Evolutionary conservation across 345 rosid genomes (phyloP).

Genomic region (Rhodamnia argentea): DNA sequence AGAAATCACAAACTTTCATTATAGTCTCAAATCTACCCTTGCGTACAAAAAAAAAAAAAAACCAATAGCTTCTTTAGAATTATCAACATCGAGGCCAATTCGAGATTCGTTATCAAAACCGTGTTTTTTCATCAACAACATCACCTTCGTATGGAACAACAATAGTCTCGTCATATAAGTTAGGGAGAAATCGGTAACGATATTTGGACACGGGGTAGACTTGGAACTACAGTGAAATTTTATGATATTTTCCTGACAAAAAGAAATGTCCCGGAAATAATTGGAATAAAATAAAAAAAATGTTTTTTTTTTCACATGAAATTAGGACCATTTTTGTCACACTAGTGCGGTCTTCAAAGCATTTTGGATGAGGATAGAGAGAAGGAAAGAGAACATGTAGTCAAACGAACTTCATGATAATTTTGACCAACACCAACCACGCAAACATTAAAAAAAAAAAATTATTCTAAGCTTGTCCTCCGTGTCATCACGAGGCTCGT

Average conservation of each 20-base stretch:
- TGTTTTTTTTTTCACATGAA: too few species aligned
- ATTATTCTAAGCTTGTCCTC: not conserved
- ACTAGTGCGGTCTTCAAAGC: not conserved
- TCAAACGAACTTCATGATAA: not conserved
- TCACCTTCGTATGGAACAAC: too few species aligned
- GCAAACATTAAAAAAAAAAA: not conserved
- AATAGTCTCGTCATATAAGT: not conserved
- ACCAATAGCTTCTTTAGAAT: too few species aligned
- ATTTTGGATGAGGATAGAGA: not conserved
- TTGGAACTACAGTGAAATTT: too few species aligned
- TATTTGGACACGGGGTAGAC: not conserved
- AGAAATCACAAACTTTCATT: accelerated
- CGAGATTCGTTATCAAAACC: too few species aligned
- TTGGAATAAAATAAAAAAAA: too few species aligned
- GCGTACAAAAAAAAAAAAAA: too few species aligned
- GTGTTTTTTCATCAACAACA: too few species aligned
- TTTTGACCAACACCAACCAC: not conserved
- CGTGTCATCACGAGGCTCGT: not conserved
- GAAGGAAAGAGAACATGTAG: not conserved
- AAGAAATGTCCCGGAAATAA: too few species aligned
- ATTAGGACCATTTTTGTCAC: not conserved
- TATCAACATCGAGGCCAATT: too few species aligned
- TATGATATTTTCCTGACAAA: too few species aligned
- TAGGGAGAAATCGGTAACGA: not conserved
- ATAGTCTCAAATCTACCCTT: accelerated